Evolutionary conservation across 1,284 basidiomycete genomes (phyloP).

Genomic region (Athelia sp.): DNA sequence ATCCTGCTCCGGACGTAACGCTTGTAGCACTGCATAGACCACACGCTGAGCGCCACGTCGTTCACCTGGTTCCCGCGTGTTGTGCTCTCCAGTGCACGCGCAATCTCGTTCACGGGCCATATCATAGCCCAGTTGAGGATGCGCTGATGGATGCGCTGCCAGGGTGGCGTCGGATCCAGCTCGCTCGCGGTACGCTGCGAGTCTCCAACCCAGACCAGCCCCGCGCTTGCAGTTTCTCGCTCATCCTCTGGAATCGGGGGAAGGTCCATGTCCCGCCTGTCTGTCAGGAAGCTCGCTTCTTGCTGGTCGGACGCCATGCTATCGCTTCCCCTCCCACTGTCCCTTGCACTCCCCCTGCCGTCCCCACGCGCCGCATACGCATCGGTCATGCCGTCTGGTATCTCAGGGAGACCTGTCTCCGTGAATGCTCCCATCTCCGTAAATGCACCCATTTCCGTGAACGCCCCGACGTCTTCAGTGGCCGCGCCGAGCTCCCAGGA

Average conservation of each 20-base stretch:
- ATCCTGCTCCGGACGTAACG: constrained; percentile 78
- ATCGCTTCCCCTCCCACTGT: no score
- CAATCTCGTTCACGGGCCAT: constrained; percentile 78
- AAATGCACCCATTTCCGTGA: neutral
- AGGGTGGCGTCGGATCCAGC: constrained; percentile 51
- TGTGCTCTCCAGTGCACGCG: constrained; percentile 73
- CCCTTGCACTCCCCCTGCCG: no score
- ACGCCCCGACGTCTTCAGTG: constrained; percentile 26
- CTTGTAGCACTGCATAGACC: constrained; percentile 88
- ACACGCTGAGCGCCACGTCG: constrained; percentile 83
- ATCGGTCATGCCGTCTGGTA: neutral
- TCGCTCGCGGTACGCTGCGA: constrained; percentile 42
- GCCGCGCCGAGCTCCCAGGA: constrained; percentile 65
- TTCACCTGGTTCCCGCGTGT: constrained; percentile 84
- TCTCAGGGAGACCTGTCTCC: neutral
- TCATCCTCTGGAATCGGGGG: neutral
- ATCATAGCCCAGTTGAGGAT: constrained; percentile 85
- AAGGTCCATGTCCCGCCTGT: neutral
- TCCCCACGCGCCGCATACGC: no score
- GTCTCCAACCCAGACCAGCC: constrained; percentile 46
- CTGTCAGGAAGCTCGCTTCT: neutral
- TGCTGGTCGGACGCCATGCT: no score
- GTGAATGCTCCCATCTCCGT: neutral
- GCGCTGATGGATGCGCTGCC: constrained; percentile 82
- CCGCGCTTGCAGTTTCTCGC: constrained; percentile 24